These are phyloP conservation scores for Monosporascus ibericus DNA, from an alignment of 2,329 filamentous ascomycete species.

Conservation along the genomic window DNA sequence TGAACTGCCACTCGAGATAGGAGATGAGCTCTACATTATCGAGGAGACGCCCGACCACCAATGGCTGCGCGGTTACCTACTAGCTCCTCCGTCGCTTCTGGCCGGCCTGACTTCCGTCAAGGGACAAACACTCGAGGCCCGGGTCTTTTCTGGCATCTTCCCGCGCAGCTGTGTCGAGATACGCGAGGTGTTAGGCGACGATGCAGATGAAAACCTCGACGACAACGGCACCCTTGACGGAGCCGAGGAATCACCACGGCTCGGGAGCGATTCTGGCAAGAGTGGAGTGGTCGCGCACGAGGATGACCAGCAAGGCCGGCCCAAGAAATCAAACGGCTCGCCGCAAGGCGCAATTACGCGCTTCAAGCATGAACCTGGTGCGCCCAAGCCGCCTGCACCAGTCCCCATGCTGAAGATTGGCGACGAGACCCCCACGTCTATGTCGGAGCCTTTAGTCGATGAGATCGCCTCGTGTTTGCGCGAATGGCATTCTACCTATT, in stretches of 20 bases:
- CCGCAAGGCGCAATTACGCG: neutral
- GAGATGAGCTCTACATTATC: constrained; percentile 98
- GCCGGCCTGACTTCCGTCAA: constrained; percentile 86
- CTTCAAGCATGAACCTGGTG: constrained; percentile 54
- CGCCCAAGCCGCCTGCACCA: constrained; percentile 76
- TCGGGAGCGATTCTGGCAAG: constrained; percentile 47
- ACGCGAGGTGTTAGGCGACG: constrained; percentile 80
- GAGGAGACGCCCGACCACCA: constrained; percentile 88
- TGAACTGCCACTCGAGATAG: constrained; percentile 93
- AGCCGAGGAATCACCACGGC: constrained; percentile 25
- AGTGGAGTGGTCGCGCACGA: constrained; percentile 39
- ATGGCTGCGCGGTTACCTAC: constrained; percentile 93
- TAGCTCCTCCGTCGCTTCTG: constrained; percentile 87
- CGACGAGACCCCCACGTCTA: constrained; percentile 88
- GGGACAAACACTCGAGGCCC: constrained; percentile 87
- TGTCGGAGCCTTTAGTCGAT: constrained; percentile 86
- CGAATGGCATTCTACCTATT: constrained; percentile 97
- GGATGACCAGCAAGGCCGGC: constrained; percentile 2
- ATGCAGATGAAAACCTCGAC: constrained; percentile 43
- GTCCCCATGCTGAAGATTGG: constrained; percentile 97
- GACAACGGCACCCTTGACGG: constrained; percentile 28
- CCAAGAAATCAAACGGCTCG: constrained; percentile 1
- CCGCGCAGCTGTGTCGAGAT: constrained; percentile 92
- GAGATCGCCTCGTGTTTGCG: constrained; percentile 94
- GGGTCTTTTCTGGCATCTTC: constrained; percentile 98